Percentiles rank a stretch among this genome's conserved stretches.
Conservation (phyloP, 2,329 filamentous ascomycete species). For the Penicillium sp. region DNA sequence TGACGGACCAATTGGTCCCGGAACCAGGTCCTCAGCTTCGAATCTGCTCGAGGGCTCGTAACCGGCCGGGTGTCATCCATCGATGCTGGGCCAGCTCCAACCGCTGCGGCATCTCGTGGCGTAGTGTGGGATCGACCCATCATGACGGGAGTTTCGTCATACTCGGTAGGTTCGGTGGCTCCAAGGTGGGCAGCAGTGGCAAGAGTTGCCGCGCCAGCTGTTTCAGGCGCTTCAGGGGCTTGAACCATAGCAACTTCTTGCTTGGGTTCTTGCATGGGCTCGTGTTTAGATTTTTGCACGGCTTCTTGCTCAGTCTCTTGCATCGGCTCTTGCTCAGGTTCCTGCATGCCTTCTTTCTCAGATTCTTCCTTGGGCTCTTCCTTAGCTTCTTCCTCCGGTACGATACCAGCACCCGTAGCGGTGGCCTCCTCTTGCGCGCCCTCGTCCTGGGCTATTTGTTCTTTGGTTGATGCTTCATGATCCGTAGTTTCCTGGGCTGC, state of each 20-base stretch:
- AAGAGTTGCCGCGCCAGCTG: conserved; percentile 5
- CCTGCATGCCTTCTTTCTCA: background rate
- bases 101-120: conserved; percentile 14
- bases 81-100: background rate
- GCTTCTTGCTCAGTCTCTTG: background rate
- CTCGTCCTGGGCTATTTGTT: background rate
- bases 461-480: background rate
- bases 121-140: background rate
- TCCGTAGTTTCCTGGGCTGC: background rate
- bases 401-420: background rate
- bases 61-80: conserved; percentile 18
- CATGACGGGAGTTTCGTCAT: background rate
- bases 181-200: background rate
- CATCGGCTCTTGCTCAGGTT: background rate
- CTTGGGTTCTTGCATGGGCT: background rate
- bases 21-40: conserved; percentile 38
- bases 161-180: conserved; percentile 6
- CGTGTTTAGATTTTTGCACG: background rate
- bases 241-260: background rate
- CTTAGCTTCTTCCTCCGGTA: background rate
- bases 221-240: background rate
- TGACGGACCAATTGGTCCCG: conserved; percentile 31
- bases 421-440: background rate
- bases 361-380: background rate
- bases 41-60: conserved; percentile 29